Evolutionary conservation across 2,329 filamentous ascomycete genomes (phyloP), one percentile per base, ranked within the genome.

Genomic region (Botryotinia calthae): DNA sequence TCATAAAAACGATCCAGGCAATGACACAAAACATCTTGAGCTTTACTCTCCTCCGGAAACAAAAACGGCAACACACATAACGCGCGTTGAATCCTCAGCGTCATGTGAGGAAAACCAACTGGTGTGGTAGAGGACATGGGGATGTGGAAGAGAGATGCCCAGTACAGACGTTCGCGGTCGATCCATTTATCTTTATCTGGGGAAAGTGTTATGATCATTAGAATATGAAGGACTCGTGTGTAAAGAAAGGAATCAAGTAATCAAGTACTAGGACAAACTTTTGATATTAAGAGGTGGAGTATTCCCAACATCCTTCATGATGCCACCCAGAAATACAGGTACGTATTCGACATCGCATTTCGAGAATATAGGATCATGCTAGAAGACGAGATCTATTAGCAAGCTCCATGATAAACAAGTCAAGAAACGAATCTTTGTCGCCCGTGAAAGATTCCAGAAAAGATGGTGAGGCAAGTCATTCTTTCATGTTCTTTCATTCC

Each of bases 101-200:
- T 65, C 20, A 34, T 31, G 9, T 65, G 63, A 4, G 63, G 63
- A 37, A 65, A 65, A 0, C 63, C 63, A 1, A n/a, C 14, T 8
- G 63, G 63, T 14, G 31, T 34, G 2, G 22, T n/a, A 4, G 10
- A 8, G 2, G 42, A 34, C 1, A 51, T 65, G 14, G 66, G 66
- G 25, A 58, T 69, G 6, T 28, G 9, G 16, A 69, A 69, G 34
- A 51, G 22, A 2, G 48, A 81, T 1, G 87, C 82, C 86, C 86
- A 89, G 73, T 88, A 86, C 31, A 80, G 62, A 25, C 88, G 86
- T 76, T 90, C 87, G 20, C 73, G 71, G 51, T 83, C 79, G 73
- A 89, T 87, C 85, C 86, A 91, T 80, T 84, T 83, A 78, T 85
- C 85, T 81, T 90, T 90, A 81, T 90, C 87, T 88, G 34, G 22